Conservation (phyloP, 1,139 yeast genomes). For the Saccharomycopsis crataegensis region DNA sequence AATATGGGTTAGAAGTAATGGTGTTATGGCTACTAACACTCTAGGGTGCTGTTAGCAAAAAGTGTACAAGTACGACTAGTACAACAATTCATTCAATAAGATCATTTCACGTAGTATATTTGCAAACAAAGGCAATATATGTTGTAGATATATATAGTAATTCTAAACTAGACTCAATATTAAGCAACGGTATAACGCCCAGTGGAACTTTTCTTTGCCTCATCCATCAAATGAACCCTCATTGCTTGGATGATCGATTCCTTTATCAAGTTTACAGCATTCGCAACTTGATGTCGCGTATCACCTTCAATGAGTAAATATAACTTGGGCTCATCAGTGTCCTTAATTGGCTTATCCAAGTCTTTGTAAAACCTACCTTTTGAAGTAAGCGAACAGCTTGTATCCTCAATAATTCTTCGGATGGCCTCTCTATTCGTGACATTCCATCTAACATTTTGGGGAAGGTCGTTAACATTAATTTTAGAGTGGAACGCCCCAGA, state of each 20-base stretch:
- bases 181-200: slow-evolving; percentile 7
- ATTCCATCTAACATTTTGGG: slow-evolving; percentile 78
- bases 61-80: no score
- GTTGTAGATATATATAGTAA: no score
- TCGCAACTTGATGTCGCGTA: slow-evolving; percentile 52
- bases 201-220: not conserved
- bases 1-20: no score
- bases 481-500: slow-evolving; percentile 60
- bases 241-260: slow-evolving; percentile 56
- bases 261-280: slow-evolving; percentile 60
- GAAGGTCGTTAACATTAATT: slow-evolving; percentile 76
- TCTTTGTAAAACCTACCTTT: slow-evolving; percentile 71
- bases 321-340: slow-evolving; percentile 62
- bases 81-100: no score
- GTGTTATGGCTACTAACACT: no score
- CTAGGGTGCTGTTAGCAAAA: no score
- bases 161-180: not conserved
- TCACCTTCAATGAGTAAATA: slow-evolving; percentile 76
- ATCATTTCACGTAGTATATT: no score
- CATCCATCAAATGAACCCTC: slow-evolving; percentile 25
- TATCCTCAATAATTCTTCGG: slow-evolving; percentile 58
- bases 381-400: slow-evolving; percentile 73
- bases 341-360: slow-evolving; percentile 37
- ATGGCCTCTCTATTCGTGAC: slow-evolving; percentile 67
- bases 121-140: no score